Base-by-base conservation (phyloP, 768 basidiomycete genomes). In the Phylloporus sp. region DNA sequence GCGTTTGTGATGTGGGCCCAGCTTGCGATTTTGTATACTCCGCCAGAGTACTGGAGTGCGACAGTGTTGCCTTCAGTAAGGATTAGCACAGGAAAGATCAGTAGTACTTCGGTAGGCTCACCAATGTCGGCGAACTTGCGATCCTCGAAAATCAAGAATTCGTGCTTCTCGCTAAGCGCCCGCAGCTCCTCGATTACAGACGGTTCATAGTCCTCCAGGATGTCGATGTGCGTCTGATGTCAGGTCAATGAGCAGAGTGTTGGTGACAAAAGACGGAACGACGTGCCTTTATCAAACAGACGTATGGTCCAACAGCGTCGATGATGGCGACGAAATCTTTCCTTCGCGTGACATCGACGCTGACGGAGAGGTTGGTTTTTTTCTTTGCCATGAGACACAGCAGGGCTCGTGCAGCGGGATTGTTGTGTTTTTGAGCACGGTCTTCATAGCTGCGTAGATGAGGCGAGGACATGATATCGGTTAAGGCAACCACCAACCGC, bases 1-100 rank as follows among this genome's bases (percentile, higher is more conserved):
- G 96, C 96, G 65, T 99, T 98, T 42, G 93, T 97, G 59, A 99
- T 81, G 60, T 99, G 91, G 10, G 96, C 80, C 96, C 96, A 99
- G 38, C 77, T 82, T 26, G 95, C 86, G 61, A 98, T 98, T 60
- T 84, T 88, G 72, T 97, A 86, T 13, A 93, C 77, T 17, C 96
- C 96, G 32, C 84, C 80, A 1, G 90, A 87, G 69, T 99, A 99
- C 64, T 99, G 96, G 20, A 97, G 72, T 8, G 84, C 81, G 48
- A 98, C 96, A 8, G 96, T 98, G 69, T 97, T 97, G 35, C 96
- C 96, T 99, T 10, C 39, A 53, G 14, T 39, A n/a, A 38, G 50
- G 35, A 9, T 41, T 8, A 49, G 38, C 14, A 28, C 33, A 8
- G 15, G 38, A 37, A 26, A 21, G 27, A 41, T 39, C 4, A 5